Conservation (phyloP, 1,139 yeast species). For the Ashbya aceris region DNA sequence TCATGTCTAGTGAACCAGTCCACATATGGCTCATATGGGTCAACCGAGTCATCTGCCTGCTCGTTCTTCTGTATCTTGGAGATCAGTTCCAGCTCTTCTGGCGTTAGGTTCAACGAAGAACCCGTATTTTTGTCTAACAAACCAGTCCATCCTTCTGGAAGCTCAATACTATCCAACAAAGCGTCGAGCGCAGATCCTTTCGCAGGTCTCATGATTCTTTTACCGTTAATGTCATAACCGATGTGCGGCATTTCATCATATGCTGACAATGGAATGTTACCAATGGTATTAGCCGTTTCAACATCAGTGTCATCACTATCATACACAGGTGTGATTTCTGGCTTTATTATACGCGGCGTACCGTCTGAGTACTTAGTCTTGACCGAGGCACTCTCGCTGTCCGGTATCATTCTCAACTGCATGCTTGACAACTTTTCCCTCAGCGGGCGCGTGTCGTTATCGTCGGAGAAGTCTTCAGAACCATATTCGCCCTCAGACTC, state of each 20-base stretch:
- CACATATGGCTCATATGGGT: constrained; percentile 88
- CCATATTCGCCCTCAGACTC: constrained; percentile 28
- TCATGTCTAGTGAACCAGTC: constrained; percentile 89
- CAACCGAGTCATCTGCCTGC: constrained; percentile 66
- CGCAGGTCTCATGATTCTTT: constrained; percentile 97
- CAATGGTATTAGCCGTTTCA: constrained; percentile 81
- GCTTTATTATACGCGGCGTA: constrained; percentile 59
- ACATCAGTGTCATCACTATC: constrained; percentile 89
- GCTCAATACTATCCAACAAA: constrained; percentile 76
- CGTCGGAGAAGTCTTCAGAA: constrained; percentile 25
- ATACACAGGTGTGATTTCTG: constrained; percentile 86
- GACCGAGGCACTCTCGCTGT: constrained; percentile 30
- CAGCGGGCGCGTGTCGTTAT: constrained; percentile 39
- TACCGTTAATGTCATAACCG: constrained; percentile 95
- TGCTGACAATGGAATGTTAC: constrained; percentile 84
- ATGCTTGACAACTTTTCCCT: constrained; percentile 49
- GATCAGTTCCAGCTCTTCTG: constrained; percentile 83
- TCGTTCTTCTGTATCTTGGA: constrained; percentile 79
- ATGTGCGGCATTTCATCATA: constrained; percentile 97
- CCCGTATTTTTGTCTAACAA: constrained; percentile 87
- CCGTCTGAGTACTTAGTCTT: constrained; percentile 71
- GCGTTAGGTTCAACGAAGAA: constrained; percentile 70
- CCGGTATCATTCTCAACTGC: constrained; percentile 42
- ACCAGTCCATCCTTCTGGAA: constrained; percentile 99
- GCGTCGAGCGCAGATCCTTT: constrained; percentile 90